Base-by-base conservation (phyloP, 2,329 filamentous ascomycete species). In the Cadophora sp. region DNA sequence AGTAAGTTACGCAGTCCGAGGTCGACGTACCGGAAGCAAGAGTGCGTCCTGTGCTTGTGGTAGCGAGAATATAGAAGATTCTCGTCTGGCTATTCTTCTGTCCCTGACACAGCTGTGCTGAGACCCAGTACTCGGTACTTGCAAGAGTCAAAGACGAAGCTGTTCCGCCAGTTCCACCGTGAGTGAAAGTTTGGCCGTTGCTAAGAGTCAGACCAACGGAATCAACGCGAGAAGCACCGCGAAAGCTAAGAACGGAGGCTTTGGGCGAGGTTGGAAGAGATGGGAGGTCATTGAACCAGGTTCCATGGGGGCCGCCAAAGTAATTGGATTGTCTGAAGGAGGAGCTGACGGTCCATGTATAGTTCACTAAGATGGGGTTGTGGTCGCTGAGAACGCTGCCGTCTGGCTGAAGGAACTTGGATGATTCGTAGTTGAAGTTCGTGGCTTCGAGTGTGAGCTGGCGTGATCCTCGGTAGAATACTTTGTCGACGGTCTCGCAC, bases 401-500 rank as follows among this genome's bases (percentile, higher is more conserved):
- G 70, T 88, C 80, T 3, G 81, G 59, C 75, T 89, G 84, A 16
- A 90, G 77, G 79, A 91, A 92, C 73, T 81, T 82, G 55, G 74
- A 73, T 55, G 85, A 83, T 14, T 83, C 85, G 76, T 91, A 91
- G 73, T 79, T 80, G 76, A 86, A 89, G 26, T 75, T 76, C 0
- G 80, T 84, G 0, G 86, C 85, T 0, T 75, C 71, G 2, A 90
- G 80, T 34, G 74, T 75, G 4, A 88, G 71, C 3, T 83, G 72
- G n/a, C 81, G 73, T 22, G 82, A 83, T 37, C 82, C 81, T 46
- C 87, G 84, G 79, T 87, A 90, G 72, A 76, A 73, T 58, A 90
- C 80, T 79, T 91, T 92, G 79, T 91, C 89, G 46, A 91, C 87
- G 3, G 85, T 87, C 79, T 92, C 89, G 77, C 89, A 92, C 4